Percentiles rank a stretch among this genome's conserved stretches.
Evolutionary conservation across 495 filamentous ascomycete genomes (phyloP).

Genomic region (Hypoxylon crocopeplum): DNA sequence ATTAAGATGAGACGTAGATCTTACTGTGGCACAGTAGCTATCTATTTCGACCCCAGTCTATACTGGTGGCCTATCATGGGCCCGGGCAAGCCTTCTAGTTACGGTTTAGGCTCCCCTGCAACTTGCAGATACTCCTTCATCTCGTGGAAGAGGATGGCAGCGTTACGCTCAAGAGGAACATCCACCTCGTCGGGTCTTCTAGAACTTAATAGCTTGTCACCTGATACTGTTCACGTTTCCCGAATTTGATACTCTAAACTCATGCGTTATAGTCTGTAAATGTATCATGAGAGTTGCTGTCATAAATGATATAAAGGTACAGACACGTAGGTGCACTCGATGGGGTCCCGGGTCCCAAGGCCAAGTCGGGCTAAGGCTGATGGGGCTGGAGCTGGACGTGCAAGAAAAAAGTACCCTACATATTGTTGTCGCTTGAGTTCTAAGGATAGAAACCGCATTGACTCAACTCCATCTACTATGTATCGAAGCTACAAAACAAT

Average conservation of each 20-base stretch:
- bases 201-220: background rate
- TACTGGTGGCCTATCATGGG: background rate
- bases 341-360: no score
- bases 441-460: no score
- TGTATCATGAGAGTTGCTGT: no score
- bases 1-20: constrained; percentile 22
- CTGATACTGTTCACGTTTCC: background rate
- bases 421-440: no score
- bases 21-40: constrained; percentile 2
- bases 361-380: background rate
- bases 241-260: background rate
- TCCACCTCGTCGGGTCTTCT: constrained; percentile 1
- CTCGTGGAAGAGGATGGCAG: background rate
- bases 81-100: background rate
- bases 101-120: no score
- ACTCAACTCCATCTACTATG: no score
- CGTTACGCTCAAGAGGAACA: background rate
- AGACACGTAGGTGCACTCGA: no score
- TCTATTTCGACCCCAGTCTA: constrained; percentile 5
- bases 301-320: no score
- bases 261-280: background rate
- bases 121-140: background rate
- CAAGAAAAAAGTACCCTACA: constrained; percentile 12
- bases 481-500: no score
- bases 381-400: no score